These are phyloP conservation scores for Aschersonia sp. DNA, from an alignment of 2,329 filamentous ascomycete genomes.

Conservation along the genomic window DNA sequence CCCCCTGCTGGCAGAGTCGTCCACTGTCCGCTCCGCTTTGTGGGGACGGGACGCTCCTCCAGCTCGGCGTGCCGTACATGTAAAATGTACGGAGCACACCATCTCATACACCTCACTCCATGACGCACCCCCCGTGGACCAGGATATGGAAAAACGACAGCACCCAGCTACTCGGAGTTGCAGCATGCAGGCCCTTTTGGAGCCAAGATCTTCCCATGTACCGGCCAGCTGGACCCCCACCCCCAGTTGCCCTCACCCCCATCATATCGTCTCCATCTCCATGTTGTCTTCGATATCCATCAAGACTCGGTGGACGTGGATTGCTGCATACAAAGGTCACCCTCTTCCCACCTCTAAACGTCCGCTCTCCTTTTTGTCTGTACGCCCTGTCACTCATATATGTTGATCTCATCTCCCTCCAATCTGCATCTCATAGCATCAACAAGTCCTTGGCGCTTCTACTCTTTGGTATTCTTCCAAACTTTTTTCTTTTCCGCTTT, in stretches of 20 bases:
- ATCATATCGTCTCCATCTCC: constrained; percentile 1
- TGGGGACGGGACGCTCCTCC: constrained; percentile 4
- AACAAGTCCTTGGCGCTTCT: constrained; percentile 7
- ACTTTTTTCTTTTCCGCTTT: background rate
- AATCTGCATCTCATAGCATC: background rate
- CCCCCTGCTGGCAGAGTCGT: constrained; percentile 1
- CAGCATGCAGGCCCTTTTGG: constrained; percentile 1
- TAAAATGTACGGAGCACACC: background rate
- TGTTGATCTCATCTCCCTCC: background rate
- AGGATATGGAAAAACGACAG: constrained; percentile 1
- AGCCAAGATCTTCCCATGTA: constrained; percentile 5
- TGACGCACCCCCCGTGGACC: constrained; percentile 1
- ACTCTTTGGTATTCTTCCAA: constrained; percentile 2
- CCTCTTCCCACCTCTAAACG: constrained; percentile 2
- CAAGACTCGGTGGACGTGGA: constrained; percentile 1
- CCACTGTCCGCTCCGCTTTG: constrained; percentile 2
- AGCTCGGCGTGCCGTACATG: background rate
- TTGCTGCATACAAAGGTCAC: constrained; percentile 1
- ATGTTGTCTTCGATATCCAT: constrained; percentile 1
- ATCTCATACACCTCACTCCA: background rate
- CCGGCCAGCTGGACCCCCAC: constrained; percentile 4
- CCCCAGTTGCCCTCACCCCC: background rate
- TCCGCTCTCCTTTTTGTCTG: background rate
- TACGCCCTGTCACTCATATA: constrained; percentile 2
- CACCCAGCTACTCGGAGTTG: constrained; percentile 2